A percentile compares a stretch with the other conserved stretches of the same genome.
Evolutionary conservation across 2,329 filamentous ascomycete genomes (phyloP).

Genomic region (Capronia epimyces): DNA sequence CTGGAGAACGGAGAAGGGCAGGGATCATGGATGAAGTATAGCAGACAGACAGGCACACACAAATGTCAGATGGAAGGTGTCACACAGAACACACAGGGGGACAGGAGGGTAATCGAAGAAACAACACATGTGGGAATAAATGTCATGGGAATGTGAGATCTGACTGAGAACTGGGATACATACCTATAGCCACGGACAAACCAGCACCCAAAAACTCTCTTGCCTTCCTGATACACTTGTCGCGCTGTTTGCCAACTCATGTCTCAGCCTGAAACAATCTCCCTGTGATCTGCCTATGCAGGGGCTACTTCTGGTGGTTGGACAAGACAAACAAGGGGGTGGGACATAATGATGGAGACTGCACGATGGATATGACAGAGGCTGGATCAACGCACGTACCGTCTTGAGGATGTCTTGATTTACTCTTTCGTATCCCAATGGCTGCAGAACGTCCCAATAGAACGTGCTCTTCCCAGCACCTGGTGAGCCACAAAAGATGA

Average conservation of each 20-base stretch:
- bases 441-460: slow-evolving; percentile 71
- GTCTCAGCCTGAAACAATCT: slow-evolving; percentile 45
- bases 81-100: not conserved
- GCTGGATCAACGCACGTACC: slow-evolving; percentile 38
- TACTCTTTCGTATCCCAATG: slow-evolving; percentile 72
- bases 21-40: not conserved
- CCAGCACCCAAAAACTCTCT: slow-evolving; percentile 59
- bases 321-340: not conserved
- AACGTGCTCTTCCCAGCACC: slow-evolving; percentile 90
- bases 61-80: not conserved
- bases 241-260: slow-evolving; percentile 41
- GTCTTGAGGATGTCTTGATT: slow-evolving; percentile 88
- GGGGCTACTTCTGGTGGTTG: slow-evolving; percentile 6
- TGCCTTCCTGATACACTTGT: slow-evolving; percentile 66
- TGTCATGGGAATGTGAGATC: not conserved
- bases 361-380: not conserved
- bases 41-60: not conserved
- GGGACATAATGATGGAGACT: not conserved
- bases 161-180: slow-evolving; percentile 30
- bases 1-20: not conserved
- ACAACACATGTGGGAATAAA: not conserved
- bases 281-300: slow-evolving; percentile 38
- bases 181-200: slow-evolving; percentile 71
- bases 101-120: not conserved
- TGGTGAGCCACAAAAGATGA: slow-evolving; percentile 83